Base-by-base conservation (phyloP, 2,329 filamentous ascomycete genomes). In the Didymella glomerata region DNA sequence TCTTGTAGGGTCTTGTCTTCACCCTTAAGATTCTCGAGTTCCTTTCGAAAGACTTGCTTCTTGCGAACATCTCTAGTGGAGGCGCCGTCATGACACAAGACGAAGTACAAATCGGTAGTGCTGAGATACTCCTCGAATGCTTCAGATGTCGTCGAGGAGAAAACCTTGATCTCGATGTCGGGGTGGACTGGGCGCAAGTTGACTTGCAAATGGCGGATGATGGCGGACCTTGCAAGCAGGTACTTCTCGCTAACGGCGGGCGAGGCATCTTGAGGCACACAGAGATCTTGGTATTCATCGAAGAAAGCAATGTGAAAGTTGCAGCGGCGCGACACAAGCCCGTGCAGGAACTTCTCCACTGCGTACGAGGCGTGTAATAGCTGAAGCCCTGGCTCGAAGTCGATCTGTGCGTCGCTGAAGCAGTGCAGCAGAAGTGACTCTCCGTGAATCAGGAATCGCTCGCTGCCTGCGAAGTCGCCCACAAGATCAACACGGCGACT, bases 291-390 rank as follows among this genome's bases (percentile, higher is more conserved):
- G 54, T 88, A 80, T 54, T 82, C 77, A 25, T 86, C 80, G 68
- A 93, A 90, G 78, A 91, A 93, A 16, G 87, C 78, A 61, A 93
- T 75, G 62, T 92, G 84, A 66, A 92, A 93, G 56, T 87, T 86
- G 73, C 89, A 92, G 52, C 88, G 87, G 48, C 89, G 82, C 54
- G 83, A 82, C 41, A 81, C 78, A 16, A 93, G 81, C 54, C 85
- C 82, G 41, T 79, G 75, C 1, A 93, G 80, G 63, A 92, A 88
- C 8, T 78, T 80, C 73, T 93, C 90, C 0, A 92, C 85, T 1
- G 85, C 83, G 70, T 90, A 89, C 4, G 88, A 83, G 0, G 88
- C 89, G 72, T 92, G 90, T 0, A 93, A 80, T 7, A 93, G 73
- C 73, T 93, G 90, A 57, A 90, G 88, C 0, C 89, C 90, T 48